Base-by-base conservation (phyloP, 2,329 filamentous ascomycete genomes). In the Cadophora luteo-olivacea region DNA sequence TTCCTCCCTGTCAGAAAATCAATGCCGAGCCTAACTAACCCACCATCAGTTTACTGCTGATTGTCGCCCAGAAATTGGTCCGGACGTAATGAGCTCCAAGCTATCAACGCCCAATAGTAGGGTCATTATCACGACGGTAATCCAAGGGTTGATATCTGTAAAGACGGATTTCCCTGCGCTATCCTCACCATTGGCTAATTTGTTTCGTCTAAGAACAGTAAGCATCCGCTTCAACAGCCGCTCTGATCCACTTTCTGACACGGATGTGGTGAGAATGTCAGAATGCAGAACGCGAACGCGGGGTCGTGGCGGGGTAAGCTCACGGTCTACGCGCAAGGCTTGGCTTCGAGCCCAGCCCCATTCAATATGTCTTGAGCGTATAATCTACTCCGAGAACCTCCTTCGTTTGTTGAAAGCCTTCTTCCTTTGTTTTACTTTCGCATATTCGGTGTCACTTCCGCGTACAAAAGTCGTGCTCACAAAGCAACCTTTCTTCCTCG, bases 201-300 rank as follows among this genome's bases (percentile, higher is more conserved):
- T 11, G 12, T 38, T 38, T 38, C 8, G 4, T 45, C 2, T 6
- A 19, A 5, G 14, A 11, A n/a, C 2, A 5, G 5, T 49, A 22
- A 55, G 14, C 24, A 14, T 33, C 14, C 52, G 52, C 52, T n/a
- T 55, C 24, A 7, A 55, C 52, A 55, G 29, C 16, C 52, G 52
- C 52, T 33, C 52, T 32, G 52, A 55, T n/a, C 52, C 52, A 55
- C 52, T 55, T 11, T 55, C 52, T 55, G 16, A 55, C 51, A 11
- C 33, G 38, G 16, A 14, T 9, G 38, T 41, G 33, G 6, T 36
- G 33, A 6, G 6, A 36, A 11, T 32, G 14, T 32, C 52, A 55
- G 14, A 55, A 33, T 32, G 52, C 25, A n/a, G 45, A 55, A 33
- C 52, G 52, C 25, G 52, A 55, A 55, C 25, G 52, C 29, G 25